Conservation (phyloP, 495 filamentous ascomycete genomes). For the Podospora appendiculata region DNA sequence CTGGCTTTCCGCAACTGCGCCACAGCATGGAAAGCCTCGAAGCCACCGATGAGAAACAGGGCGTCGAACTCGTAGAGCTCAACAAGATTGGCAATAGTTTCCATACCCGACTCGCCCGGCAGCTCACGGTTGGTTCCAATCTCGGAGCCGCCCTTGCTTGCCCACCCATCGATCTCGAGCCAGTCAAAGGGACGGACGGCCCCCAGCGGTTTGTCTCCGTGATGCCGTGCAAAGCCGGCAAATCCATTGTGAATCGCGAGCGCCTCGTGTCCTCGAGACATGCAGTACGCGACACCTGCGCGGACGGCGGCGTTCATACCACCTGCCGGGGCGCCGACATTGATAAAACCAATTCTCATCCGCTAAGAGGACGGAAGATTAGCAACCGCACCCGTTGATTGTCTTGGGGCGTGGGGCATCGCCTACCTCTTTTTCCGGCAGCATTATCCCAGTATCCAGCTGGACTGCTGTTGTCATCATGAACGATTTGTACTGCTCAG, state of each 20-base stretch:
- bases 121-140: conserved; percentile 96
- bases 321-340: conserved; percentile 96
- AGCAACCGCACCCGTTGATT: neutral
- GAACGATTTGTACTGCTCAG: conserved; percentile 84
- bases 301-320: conserved; percentile 98
- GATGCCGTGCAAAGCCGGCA: conserved; percentile 86
- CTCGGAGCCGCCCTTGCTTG: conserved; percentile 91
- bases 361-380: conserved; percentile 39
- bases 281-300: conserved; percentile 90
- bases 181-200: conserved; percentile 79
- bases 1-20: conserved; percentile 77
- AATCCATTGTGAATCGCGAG: conserved; percentile 96
- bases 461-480: conserved; percentile 70
- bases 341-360: conserved; percentile 91
- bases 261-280: conserved; percentile 86
- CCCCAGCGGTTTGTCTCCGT: conserved; percentile 70
- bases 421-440: conserved; percentile 68
- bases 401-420: neutral
- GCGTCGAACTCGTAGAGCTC: conserved; percentile 82
- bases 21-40: conserved; percentile 92
- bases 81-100: conserved; percentile 77
- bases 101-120: conserved; percentile 74
- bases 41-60: conserved; percentile 88
- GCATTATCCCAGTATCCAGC: conserved; percentile 33
- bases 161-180: conserved; percentile 94